These are phyloP conservation scores for Wallacemonas sp. DNA, from an alignment of 208 protist genomes.

Conservation along the genomic window DNA sequence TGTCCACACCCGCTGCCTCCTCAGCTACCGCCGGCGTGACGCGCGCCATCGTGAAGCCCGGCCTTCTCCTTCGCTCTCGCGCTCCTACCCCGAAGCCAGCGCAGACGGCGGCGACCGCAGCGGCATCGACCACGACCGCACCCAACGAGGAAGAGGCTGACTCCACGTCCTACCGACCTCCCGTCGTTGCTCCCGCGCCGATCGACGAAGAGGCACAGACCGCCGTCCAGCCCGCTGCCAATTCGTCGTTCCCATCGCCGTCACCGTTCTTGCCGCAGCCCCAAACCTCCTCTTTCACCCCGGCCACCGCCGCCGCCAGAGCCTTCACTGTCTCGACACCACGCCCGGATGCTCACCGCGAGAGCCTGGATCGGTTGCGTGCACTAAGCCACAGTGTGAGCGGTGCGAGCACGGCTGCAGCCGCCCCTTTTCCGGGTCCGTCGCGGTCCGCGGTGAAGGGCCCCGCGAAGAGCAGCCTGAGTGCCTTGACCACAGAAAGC, in stretches of 20 bases:
- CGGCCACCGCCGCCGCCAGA: not conserved
- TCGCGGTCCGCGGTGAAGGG: not conserved
- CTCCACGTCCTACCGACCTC: not conserved
- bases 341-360: not conserved
- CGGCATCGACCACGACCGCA: not conserved
- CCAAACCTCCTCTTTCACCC: constrained; percentile 12
- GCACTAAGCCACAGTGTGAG: too few relatives aligned
- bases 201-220: constrained; percentile 6
- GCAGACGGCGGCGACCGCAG: not conserved
- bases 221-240: not conserved
- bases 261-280: constrained; percentile 18
- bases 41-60: not conserved
- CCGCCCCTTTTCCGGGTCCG: not conserved
- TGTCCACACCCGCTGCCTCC: not conserved
- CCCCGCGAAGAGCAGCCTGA: not conserved
- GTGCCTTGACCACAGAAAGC: not conserved
- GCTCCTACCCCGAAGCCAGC: too few relatives aligned
- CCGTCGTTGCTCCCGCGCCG: constrained; percentile 14
- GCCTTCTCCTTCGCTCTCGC: not conserved
- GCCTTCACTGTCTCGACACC: not conserved
- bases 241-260: constrained; percentile 17
- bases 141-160: constrained; percentile 7
- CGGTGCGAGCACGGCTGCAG: not conserved
- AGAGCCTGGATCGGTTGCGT: not conserved
- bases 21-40: too few relatives aligned